phyloP scores from a whole-genome alignment of 495 filamentous ascomycete genomes.

The Penicillium flavigenum region DNA sequence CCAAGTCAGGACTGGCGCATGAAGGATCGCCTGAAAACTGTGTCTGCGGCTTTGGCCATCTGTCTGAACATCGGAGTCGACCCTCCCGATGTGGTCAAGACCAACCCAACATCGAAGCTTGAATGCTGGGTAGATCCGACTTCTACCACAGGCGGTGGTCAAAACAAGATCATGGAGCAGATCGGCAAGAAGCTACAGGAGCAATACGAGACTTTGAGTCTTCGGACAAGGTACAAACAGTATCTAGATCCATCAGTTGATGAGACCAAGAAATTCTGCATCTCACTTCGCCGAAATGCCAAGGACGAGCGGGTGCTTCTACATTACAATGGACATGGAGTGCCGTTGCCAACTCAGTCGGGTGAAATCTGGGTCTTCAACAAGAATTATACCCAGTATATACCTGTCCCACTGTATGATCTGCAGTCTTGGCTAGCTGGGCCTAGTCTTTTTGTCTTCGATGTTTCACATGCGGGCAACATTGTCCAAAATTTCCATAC shows the following conservation, averaged over 20 bases:
- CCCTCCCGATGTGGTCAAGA: conserved; percentile 93
- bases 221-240: conserved; percentile 93
- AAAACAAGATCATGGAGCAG: conserved; percentile 83
- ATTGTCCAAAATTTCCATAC: conserved; percentile 93
- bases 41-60: conserved; percentile 88
- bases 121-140: conserved; percentile 98
- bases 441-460: conserved; percentile 94
- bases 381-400: conserved; percentile 97
- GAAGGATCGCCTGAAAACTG: conserved; percentile 93
- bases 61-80: conserved; percentile 98
- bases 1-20: conserved; percentile 92
- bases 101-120: conserved; percentile 84
- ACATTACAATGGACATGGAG: conserved; percentile 98
- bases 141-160: conserved; percentile 59
- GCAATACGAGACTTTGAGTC: conserved; percentile 92
- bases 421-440: conserved; percentile 94
- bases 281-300: conserved; percentile 81
- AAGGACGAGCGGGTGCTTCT: conserved; percentile 94
- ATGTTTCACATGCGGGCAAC: conserved; percentile 93
- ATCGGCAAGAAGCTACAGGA: conserved; percentile 94
- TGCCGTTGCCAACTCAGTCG: conserved; percentile 93
- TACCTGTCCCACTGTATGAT: conserved; percentile 94
- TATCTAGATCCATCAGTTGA: conserved; percentile 95
- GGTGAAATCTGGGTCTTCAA: conserved; percentile 99
- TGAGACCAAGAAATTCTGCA: conserved; percentile 93